These are phyloP conservation scores for Sisymbrium irio DNA, from an alignment of 345 rosid genomes.

Conservation along the genomic window DNA sequence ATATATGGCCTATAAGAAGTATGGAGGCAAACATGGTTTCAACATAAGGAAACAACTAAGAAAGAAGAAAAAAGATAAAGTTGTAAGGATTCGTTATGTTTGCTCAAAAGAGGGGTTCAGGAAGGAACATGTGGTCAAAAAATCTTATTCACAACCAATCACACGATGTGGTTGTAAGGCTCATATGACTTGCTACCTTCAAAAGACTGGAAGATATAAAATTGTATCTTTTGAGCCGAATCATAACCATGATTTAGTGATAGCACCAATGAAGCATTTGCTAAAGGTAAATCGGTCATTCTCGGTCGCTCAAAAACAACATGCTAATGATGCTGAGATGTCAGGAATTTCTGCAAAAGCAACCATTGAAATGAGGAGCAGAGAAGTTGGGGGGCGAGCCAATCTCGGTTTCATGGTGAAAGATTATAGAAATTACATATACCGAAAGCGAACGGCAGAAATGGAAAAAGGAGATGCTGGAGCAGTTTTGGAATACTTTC, in stretches of 20 bases:
- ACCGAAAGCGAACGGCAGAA: not conserved
- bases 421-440: not conserved
- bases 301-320: not conserved
- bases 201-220: not conserved
- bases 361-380: not conserved
- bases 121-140: not conserved
- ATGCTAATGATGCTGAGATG: not conserved
- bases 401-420: not conserved
- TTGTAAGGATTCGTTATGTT: not conserved
- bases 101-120: not conserved
- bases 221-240: not conserved
- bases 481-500: not conserved
- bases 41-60: not conserved
- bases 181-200: constrained; percentile 6
- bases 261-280: not conserved
- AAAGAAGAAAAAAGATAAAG: not conserved
- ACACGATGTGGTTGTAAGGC: not conserved
- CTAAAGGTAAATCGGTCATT: not conserved
- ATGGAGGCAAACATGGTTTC: not conserved
- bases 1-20: not conserved
- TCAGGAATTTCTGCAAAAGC: constrained; percentile 8
- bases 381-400: not conserved
- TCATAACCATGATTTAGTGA: constrained; percentile 10
- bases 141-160: not conserved
- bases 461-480: not conserved